Conservation (phyloP, 2,329 filamentous ascomycete genomes). For the Epichloe festucae region DNA sequence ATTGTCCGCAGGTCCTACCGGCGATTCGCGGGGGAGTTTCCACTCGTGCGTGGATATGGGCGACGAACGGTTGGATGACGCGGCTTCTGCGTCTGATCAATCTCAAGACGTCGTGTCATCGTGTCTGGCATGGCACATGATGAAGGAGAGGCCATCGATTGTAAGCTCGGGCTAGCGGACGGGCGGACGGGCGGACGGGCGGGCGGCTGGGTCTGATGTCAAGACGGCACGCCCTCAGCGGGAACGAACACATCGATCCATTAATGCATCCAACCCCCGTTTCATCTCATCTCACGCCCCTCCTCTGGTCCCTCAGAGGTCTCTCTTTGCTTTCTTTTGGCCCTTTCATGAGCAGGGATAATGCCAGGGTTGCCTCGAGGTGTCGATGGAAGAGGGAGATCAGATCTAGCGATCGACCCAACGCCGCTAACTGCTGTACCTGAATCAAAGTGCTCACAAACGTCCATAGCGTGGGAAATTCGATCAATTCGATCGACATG, state of each 20-base stretch:
- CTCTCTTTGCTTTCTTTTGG: background rate
- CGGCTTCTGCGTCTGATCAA: background rate
- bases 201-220: background rate
- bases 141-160: background rate
- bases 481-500: background rate
- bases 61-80: background rate
- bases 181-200: too few species aligned
- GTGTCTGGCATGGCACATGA: background rate
- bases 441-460: too few species aligned
- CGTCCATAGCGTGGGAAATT: background rate
- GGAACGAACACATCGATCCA: background rate
- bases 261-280: background rate
- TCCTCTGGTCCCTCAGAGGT: background rate
- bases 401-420: slow-evolving; percentile 9
- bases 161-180: background rate
- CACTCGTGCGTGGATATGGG: background rate
- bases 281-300: background rate
- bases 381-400: slow-evolving; percentile 6
- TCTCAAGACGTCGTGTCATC: background rate
- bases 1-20: too few species aligned
- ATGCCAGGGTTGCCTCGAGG: background rate
- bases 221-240: background rate
- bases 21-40: too few species aligned
- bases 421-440: background rate
- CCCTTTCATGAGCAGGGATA: slow-evolving; percentile 1